These are phyloP conservation scores for Huntiella decipiens DNA, from an alignment of 2,329 filamentous ascomycete genomes.

Conservation along the genomic window DNA sequence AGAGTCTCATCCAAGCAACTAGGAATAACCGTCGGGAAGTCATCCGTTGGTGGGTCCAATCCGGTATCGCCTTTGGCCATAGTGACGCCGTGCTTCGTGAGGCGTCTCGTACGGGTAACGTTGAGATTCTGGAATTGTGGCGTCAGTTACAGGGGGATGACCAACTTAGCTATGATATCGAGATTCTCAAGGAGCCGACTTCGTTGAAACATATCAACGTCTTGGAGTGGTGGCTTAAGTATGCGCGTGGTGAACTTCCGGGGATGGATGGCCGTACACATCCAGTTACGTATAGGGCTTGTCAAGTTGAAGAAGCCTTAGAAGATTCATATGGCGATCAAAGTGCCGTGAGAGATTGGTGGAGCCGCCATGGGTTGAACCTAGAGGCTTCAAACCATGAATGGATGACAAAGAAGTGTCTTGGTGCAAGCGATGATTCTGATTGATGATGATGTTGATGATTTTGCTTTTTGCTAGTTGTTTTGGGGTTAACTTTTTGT, in stretches of 20 bases:
- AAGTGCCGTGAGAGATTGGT: slow-evolving; percentile 63
- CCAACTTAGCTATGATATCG: slow-evolving; percentile 56
- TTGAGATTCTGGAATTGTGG: slow-evolving; percentile 71
- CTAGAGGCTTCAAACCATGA: slow-evolving; percentile 66
- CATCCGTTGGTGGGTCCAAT: slow-evolving; percentile 74
- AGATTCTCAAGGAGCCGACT: slow-evolving; percentile 71
- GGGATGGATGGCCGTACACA: slow-evolving; percentile 37
- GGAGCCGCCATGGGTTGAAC: slow-evolving; percentile 69
- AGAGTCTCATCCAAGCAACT: slow-evolving; percentile 64
- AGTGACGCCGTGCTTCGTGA: slow-evolving; percentile 69
- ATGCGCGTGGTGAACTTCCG: slow-evolving; percentile 35
- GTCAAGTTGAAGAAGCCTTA: slow-evolving; percentile 84
- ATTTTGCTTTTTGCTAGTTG: not conserved
- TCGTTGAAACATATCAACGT: slow-evolving; percentile 71
- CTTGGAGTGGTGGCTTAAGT: slow-evolving; percentile 80
- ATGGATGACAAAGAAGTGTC: slow-evolving; percentile 67
- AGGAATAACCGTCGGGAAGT: slow-evolving; percentile 63
- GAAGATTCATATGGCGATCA: slow-evolving; percentile 69
- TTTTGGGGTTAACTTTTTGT: not conserved
- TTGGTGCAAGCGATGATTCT: slow-evolving; percentile 23
- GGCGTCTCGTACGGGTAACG: slow-evolving; percentile 69
- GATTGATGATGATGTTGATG: no score
- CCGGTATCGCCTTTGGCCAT: slow-evolving; percentile 59
- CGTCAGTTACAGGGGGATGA: slow-evolving; percentile 45
- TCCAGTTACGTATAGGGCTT: slow-evolving; percentile 80